These are phyloP conservation scores for Verticillium klebahnii DNA, from an alignment of 2,329 filamentous ascomycete species.

Conservation along the genomic window DNA sequence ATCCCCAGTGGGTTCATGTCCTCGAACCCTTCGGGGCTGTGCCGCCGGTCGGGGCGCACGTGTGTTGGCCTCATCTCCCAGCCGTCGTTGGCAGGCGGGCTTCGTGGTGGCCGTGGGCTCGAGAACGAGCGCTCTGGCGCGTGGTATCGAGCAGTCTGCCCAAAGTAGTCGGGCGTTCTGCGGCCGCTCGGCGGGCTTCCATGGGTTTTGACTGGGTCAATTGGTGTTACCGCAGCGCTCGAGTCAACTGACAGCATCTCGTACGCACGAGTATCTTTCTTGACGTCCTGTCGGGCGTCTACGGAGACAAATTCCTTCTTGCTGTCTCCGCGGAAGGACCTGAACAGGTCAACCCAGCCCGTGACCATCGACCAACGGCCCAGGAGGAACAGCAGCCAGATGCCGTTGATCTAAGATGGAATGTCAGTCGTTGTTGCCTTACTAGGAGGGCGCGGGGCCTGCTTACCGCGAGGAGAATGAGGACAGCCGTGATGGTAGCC, in stretches of 20 bases:
- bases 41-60: constrained; percentile 19
- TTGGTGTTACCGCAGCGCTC: constrained; percentile 49
- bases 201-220: constrained; percentile 32
- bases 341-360: constrained; percentile 71
- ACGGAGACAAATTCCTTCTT: constrained; percentile 85
- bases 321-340: constrained; percentile 35
- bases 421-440: not conserved
- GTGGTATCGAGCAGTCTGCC: constrained; percentile 48
- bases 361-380: constrained; percentile 79
- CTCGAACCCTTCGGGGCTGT: constrained; percentile 23
- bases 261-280: constrained; percentile 65
- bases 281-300: constrained; percentile 63
- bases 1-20: constrained; percentile 51
- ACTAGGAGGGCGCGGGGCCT: not conserved
- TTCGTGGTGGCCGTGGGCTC: constrained; percentile 45
- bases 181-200: constrained; percentile 29
- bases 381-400: constrained; percentile 80
- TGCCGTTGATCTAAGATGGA: constrained; percentile 62
- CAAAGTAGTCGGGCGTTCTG: constrained; percentile 52
- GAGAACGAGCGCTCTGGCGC: constrained; percentile 52
- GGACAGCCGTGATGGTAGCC: constrained; percentile 71
- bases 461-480: constrained; percentile 76
- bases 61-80: constrained; percentile 41
- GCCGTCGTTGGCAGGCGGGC: constrained; percentile 15
- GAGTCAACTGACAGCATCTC: constrained; percentile 70